Percentiles rank a stretch among this genome's conserved stretches.
Evolutionary conservation across 192 early-diverging fungal species (phyloP).

Genomic region (Coemansia sp.): DNA sequence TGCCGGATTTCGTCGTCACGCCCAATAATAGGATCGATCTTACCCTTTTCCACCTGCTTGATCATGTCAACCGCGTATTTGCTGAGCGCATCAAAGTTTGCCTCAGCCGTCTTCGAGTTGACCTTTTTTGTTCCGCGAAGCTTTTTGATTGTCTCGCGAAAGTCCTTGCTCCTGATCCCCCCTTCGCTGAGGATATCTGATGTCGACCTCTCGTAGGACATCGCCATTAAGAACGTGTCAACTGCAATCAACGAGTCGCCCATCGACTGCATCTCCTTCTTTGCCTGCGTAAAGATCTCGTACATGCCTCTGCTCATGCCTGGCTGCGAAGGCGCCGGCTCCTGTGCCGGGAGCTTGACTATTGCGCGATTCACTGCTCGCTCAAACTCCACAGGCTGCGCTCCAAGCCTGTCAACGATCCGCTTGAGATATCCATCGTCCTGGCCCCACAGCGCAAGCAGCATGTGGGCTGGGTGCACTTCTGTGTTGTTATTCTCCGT

Average conservation of each 20-base stretch:
- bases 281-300: slow-evolving; percentile 71
- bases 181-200: slow-evolving; percentile 63
- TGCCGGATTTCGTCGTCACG: slow-evolving; percentile 95
- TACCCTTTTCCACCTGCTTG: slow-evolving; percentile 76
- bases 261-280: slow-evolving; percentile 80
- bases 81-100: slow-evolving; percentile 84
- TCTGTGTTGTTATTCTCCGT: slow-evolving; percentile 74
- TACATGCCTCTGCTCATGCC: slow-evolving; percentile 62
- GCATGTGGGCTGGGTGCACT: slow-evolving; percentile 80
- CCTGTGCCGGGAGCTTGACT: slow-evolving; percentile 79
- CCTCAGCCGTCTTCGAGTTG: slow-evolving; percentile 82
- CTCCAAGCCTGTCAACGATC: slow-evolving; percentile 83
- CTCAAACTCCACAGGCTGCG: slow-evolving; percentile 70
- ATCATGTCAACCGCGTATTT: slow-evolving; percentile 95
- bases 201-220: slow-evolving; percentile 68
- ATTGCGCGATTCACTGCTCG: slow-evolving; percentile 77
- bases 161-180: slow-evolving; percentile 66
- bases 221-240: slow-evolving; percentile 86
- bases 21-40: slow-evolving; percentile 96
- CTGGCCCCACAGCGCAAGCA: slow-evolving; percentile 77
- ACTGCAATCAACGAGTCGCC: slow-evolving; percentile 87
- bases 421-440: slow-evolving; percentile 77
- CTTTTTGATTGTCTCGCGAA: slow-evolving; percentile 76
- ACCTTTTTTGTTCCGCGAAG: slow-evolving; percentile 82
- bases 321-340: slow-evolving; percentile 78